Evolutionary conservation across 768 basidiomycete species (phyloP), one percentile per base, ranked within the genome.

Genomic region (Serendipita sp.): DNA sequence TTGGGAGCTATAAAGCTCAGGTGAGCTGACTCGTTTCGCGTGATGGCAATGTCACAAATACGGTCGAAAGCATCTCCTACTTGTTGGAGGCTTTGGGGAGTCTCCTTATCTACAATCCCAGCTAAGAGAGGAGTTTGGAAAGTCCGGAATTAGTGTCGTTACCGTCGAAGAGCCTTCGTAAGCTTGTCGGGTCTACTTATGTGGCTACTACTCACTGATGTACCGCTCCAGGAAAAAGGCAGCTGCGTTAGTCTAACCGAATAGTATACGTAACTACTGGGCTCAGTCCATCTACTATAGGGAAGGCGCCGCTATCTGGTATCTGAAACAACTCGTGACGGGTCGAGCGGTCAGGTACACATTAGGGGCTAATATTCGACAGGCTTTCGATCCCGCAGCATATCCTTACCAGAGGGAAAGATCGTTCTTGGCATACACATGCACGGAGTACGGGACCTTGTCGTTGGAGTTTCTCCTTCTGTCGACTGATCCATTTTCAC

Each of bases 31-130:
- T n/a, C 8, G 18, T 18, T 52, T 23, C 5, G 6, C 10, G n/a
- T n/a, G 5, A n/a, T 23, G 18, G n/a, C 48, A n/a, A 18, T 8
- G 31, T 18, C 16, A 18, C 5, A 52, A 33, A 6, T 16, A 10
- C n/a, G 31, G 18, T 18, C 18, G 18, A n/a, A 5, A 52, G 48
- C 31, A 52, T 52, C 18, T n/a, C 10, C 48, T 52, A 8, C 62
- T 63, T n/a, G 62, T 63, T 3, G 62, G 62, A 3, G 62, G 62
- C 5, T 46, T 63, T 31, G 62, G 40, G 3, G 62, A 63, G 16
- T 63, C 62, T 40, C 62, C 3, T 3, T 63, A 40, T 44, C 43
- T 63, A 3, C 62, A 44, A 18, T 23, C 8, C 5, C 23, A 15
- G 37, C 10, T 63, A 2, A 40, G 10, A 18, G n/a, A 46, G 11